Base-by-base conservation (phyloP, 306 rosid genomes). In the Canavalia gladiata region DNA sequence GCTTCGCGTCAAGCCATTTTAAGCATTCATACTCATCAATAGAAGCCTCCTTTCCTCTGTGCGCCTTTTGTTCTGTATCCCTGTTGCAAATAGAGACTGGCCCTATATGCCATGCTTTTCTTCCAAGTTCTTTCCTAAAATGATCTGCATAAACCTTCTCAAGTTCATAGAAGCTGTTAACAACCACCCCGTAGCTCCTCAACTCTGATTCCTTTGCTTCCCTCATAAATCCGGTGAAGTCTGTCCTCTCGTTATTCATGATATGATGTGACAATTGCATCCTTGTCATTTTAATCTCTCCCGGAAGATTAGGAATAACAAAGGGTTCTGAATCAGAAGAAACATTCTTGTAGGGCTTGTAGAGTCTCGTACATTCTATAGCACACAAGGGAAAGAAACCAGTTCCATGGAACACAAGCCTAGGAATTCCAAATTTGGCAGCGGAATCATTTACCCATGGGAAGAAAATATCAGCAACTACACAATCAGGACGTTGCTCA, bases 81-180 rank as follows among this genome's bases (percentile, higher is more conserved):
- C 35, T 54, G 0, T 62, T 78, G 34, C 79, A 67, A 13, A 87
- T 28, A 49, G 86, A 92, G 5, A 92, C 37, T 0, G 97, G 97
- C 4, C 97, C 97, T 5, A 90, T 79, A 11, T 84, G 92, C 92
- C 97, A 92, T 8, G 86, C 83, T 64, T 39, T 88, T 52, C 82
- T 78, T 46, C 89, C 87, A 6, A 87, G 4, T 28, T 59, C 85
- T 0, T 86, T 69, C 25, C 64, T 84, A 57, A 46, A 87, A 18
- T 86, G 39, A 77, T 92, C 87, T 6, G 83, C 87, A 74, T 89
- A 90, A 0, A 43, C 86, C 1, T 39, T 59, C 67, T 90, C 97
- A 0, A 90, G 94, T 54, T 88, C 97, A 7, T 87, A 85, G 43
- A 90, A 87, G 74, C 88, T 92, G 57, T 92, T 87, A 7, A 83